Percentiles rank a stretch among this genome's conserved stretches.
These are phyloP conservation scores for Termitomyces titanicus DNA, from an alignment of 768 basidiomycete species.

Conservation along the genomic window DNA sequence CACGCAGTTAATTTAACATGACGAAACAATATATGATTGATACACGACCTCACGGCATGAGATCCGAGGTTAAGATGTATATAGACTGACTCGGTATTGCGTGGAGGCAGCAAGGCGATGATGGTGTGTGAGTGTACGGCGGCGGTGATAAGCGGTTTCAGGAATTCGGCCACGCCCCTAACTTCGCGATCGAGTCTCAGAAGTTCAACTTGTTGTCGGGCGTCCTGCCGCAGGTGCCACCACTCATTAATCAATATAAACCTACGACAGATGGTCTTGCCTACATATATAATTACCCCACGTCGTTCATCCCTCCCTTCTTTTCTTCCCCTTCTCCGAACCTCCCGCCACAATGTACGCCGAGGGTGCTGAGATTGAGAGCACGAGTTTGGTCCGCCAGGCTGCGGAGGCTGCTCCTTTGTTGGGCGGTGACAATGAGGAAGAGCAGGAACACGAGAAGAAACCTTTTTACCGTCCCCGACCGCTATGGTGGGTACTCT, in stretches of 20 bases:
- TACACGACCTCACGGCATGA: no score
- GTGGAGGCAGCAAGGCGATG: neutral
- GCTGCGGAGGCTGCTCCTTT: slow-evolving; percentile 20
- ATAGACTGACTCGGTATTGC: neutral
- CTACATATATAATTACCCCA: neutral
- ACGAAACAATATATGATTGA: no score
- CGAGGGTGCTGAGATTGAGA: slow-evolving; percentile 16
- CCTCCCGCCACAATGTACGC: slow-evolving; percentile 12
- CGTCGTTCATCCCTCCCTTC: neutral
- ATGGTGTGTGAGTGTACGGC: no score
- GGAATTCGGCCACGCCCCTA: neutral
- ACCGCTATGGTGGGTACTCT: slow-evolving; percentile 40
- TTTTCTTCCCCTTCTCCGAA: neutral
- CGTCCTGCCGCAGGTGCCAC: slow-evolving; percentile 1
- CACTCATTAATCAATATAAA: neutral
- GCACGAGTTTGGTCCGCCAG: slow-evolving; percentile 8
- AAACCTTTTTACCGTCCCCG: slow-evolving; percentile 52
- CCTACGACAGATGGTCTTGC: neutral
- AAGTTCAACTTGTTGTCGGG: no score
- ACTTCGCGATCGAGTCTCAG: no score
- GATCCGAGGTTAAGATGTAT: neutral
- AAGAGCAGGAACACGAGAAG: slow-evolving; percentile 18
- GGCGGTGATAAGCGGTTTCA: slow-evolving; percentile 1
- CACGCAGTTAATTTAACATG: no score
- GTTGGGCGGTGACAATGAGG: slow-evolving; percentile 4